Evolutionary conservation across 2,329 filamentous ascomycete genomes (phyloP), one percentile per base, ranked within the genome.

Genomic region (Arthrobotrys entomopaga): DNA sequence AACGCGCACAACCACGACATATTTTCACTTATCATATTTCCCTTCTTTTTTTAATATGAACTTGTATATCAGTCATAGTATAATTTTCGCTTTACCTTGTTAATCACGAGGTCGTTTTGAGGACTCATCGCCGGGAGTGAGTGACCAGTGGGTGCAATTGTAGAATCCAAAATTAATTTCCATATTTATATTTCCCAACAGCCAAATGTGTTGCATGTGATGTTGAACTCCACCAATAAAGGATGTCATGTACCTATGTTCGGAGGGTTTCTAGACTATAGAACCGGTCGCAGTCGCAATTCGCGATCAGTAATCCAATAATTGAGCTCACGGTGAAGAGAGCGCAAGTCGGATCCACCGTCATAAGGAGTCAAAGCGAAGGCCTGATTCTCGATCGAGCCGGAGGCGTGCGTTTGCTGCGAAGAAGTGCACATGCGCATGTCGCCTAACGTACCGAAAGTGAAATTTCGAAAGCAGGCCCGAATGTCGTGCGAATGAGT

Each of bases 171-270:
- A 48, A 24, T n/a, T n/a, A n/a, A n/a, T n/a, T n/a, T n/a, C n/a
- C n/a, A n/a, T n/a, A n/a, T n/a, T n/a, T n/a, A n/a, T n/a, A n/a
- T 42, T 60, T 29, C 50, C 29, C 61, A 66, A 65, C 61, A 66
- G 61, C 1, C 15, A 66, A 61, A 66, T 73, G 69, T 73, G 69
- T 73, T 73, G 69, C 46, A 73, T 73, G 15, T 48, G 69, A 66
- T 20, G 69, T 73, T 57, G 20, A 38, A 57, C 54, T 19, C 2
- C 40, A 34, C 54, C 67, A 73, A 65, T 65, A 24, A 53, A 11
- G 20, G 13, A 22, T 34, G n/a, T n/a, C n/a, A n/a, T n/a, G n/a
- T n/a, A n/a, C n/a, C n/a, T n/a, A n/a, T n/a, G 19, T 16, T 43
- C 11, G 15, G 38, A 46, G 49, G 3, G 43, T 49, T 16, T 38